Percentiles rank a stretch among this genome's conserved stretches.
phyloP scores from a whole-genome alignment of 2,329 filamentous ascomycete genomes.

The Microdochium nivale region DNA sequence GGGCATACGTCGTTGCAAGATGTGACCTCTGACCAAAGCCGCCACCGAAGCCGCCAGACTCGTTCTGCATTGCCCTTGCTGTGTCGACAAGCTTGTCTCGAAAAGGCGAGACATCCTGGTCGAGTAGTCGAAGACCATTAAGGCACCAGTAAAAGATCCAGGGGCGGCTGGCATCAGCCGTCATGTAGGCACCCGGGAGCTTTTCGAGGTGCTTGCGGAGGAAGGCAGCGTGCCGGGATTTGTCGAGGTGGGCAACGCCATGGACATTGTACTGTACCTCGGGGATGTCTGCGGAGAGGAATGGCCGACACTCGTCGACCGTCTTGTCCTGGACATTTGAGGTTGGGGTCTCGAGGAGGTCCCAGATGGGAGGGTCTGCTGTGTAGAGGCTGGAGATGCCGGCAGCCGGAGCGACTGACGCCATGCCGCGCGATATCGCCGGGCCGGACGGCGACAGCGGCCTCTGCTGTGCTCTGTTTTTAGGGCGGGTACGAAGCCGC shows the following conservation, averaged over 20 bases:
- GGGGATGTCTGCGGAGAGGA: constrained; percentile 47
- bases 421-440: constrained; percentile 7
- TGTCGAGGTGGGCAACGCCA: constrained; percentile 68
- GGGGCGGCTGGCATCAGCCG: constrained; percentile 77
- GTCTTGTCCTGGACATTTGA: constrained; percentile 62
- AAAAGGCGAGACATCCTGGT: constrained; percentile 63
- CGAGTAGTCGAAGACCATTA: constrained; percentile 64
- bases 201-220: constrained; percentile 47
- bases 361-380: constrained; percentile 51
- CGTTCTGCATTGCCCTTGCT: constrained; percentile 73
- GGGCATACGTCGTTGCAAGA: constrained; percentile 81
- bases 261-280: constrained; percentile 52
- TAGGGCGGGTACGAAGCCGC: constrained; percentile 13
- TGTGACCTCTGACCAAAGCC: constrained; percentile 89
- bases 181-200: constrained; percentile 63
- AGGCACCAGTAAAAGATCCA: constrained; percentile 96
- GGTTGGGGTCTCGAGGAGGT: constrained; percentile 58
- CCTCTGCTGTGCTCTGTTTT: constrained; percentile 6
- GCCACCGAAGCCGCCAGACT: constrained; percentile 79
- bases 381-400: constrained; percentile 38
- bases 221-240: constrained; percentile 52
- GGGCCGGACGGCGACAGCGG: background rate
- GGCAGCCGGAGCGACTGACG: constrained; percentile 2
- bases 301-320: constrained; percentile 58
- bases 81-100: constrained; percentile 65